phyloP scores from a whole-genome alignment of 768 basidiomycete genomes.

The Suillus clintonianus region DNA sequence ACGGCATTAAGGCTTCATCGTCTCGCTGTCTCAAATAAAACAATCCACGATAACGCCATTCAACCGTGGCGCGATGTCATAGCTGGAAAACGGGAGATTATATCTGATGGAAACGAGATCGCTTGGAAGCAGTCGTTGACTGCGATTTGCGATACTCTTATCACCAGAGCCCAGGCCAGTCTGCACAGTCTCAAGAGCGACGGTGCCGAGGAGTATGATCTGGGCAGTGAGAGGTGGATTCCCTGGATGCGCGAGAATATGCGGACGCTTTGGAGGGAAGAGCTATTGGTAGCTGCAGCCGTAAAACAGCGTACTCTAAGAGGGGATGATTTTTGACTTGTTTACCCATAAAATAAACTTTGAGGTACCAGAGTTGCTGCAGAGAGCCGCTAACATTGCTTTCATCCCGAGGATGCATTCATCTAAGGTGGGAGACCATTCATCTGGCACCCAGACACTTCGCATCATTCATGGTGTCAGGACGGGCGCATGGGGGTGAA shows the following conservation, averaged over 20 bases:
- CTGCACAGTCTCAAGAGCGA: conserved; percentile 6
- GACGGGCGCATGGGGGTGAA: neutral
- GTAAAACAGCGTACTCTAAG: conserved; percentile 47
- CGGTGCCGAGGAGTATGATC: neutral
- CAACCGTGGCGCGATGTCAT: conserved; percentile 57
- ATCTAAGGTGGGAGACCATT: too few relatives aligned
- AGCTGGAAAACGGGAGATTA: conserved; percentile 41
- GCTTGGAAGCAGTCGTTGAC: conserved; percentile 46
- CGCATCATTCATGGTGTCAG: neutral
- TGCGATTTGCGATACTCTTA: conserved; percentile 40
- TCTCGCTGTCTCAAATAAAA: conserved; percentile 36
- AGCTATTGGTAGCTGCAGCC: conserved; percentile 49
- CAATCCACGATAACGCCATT: conserved; percentile 32
- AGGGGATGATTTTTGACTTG: conserved; percentile 49
- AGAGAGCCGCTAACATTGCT: neutral
- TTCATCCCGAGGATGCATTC: neutral
- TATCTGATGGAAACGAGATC: conserved; percentile 52
- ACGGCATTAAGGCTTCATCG: conserved; percentile 69
- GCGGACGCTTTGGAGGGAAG: conserved; percentile 62
- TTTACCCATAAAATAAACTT: neutral
- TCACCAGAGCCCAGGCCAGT: conserved; percentile 31
- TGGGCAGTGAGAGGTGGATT: conserved; percentile 27
- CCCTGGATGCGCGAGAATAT: conserved; percentile 42
- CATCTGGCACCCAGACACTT: neutral
- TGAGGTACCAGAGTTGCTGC: neutral